Conservation (phyloP, 78 protist genomes). For the Creolimax fragrantissima region DNA sequence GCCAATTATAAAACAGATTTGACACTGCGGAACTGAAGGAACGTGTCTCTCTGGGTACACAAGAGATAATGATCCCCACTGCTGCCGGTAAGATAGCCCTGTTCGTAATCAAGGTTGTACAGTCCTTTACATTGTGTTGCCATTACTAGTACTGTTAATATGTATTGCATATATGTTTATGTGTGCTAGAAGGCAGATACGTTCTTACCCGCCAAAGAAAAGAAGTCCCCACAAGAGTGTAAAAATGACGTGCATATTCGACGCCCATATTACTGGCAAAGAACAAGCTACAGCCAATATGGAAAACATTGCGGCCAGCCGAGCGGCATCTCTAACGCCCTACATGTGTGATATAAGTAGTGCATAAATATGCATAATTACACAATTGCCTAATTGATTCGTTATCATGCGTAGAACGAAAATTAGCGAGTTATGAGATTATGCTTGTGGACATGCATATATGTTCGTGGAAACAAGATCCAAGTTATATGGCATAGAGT, state of each 20-base stretch:
- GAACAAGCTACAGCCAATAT: neutral
- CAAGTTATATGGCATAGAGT: no score
- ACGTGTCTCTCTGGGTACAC: slow-evolving; percentile 22
- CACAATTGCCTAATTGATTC: no score
- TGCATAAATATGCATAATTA: no score
- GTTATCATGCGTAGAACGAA: no score
- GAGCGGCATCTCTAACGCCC: neutral
- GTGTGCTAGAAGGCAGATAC: no score
- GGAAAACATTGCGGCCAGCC: neutral
- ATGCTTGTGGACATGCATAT: no score
- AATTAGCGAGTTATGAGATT: no score
- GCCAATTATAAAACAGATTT: slow-evolving; percentile 24
- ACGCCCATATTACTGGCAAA: neutral
- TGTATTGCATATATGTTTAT: no score
- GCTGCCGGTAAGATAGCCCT: slow-evolving; percentile 25
- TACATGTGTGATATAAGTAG: no score
- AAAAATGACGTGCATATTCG: neutral
- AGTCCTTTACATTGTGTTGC: no score
- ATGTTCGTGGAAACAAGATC: no score
- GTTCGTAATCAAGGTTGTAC: neutral
- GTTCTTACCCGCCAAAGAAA: slow-evolving; percentile 25
- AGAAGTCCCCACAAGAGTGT: slow-evolving; percentile 13
- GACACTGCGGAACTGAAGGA: slow-evolving; percentile 15
- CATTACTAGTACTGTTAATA: no score
- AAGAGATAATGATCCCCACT: slow-evolving; percentile 14